phyloP scores from a whole-genome alignment of 768 basidiomycete species.

The Strobilomyces echinocephalus region DNA sequence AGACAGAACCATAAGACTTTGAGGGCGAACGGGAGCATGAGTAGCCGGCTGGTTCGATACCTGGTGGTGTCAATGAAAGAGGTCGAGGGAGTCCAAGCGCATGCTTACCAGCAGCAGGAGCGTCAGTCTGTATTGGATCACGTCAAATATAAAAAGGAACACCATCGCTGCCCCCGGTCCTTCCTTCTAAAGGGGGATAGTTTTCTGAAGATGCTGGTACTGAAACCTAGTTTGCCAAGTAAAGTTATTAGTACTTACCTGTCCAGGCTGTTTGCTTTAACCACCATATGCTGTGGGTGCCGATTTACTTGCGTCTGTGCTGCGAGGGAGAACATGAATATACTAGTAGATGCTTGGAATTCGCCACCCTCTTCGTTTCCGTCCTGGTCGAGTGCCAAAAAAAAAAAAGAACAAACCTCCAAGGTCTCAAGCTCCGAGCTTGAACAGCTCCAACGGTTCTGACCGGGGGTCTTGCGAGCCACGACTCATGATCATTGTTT shows the following conservation, averaged over 20 bases:
- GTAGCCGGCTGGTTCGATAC: not conserved
- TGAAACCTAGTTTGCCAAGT: not conserved
- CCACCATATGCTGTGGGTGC: not conserved
- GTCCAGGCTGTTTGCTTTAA: not conserved
- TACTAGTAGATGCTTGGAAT: too few relatives aligned
- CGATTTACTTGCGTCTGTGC: not conserved
- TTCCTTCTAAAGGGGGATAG: not conserved
- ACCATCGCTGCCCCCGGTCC: not conserved
- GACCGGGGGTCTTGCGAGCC: too few relatives aligned
- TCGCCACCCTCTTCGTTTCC: not conserved
- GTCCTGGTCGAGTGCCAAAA: not conserved
- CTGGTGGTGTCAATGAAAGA: not conserved
- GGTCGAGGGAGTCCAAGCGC: not conserved
- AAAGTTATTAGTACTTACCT: not conserved
- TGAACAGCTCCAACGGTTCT: too few relatives aligned
- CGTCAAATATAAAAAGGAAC: not conserved
- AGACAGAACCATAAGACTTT: conserved; percentile 57
- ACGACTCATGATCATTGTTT: too few relatives aligned
- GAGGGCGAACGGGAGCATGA: conserved; percentile 53
- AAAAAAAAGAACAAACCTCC: not conserved
- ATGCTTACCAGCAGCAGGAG: not conserved
- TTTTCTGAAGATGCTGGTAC: not conserved
- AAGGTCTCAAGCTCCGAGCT: too few relatives aligned
- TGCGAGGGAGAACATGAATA: not conserved
- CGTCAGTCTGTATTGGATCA: not conserved